These are phyloP conservation scores for Albatrellus sp. DNA, from an alignment of 1,284 basidiomycete species.

Conservation along the genomic window DNA sequence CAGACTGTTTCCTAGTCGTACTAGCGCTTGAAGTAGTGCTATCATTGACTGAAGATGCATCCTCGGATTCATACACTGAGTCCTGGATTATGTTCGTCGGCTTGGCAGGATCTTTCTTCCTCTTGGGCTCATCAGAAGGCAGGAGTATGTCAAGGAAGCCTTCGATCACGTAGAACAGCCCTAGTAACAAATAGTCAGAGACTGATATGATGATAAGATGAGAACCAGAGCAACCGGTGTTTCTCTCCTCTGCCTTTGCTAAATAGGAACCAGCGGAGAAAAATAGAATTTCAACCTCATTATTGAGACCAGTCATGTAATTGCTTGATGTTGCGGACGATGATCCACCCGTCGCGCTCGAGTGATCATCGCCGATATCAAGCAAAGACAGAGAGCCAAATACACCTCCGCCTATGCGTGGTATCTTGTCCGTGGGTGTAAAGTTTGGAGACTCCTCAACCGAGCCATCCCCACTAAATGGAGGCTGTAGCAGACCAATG, in stretches of 20 bases:
- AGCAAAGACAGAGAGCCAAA: slow-evolving; percentile 81
- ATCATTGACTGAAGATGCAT: slow-evolving; percentile 1
- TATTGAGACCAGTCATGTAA: slow-evolving; percentile 73
- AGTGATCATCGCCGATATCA: slow-evolving; percentile 58
- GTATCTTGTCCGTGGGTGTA: slow-evolving; percentile 36
- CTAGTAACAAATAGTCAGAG: slow-evolving; percentile 24
- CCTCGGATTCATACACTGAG: slow-evolving; percentile 7
- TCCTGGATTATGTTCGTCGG: slow-evolving; percentile 7
- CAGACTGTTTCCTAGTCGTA: slow-evolving; percentile 2
- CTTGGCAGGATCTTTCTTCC: slow-evolving; percentile 8
- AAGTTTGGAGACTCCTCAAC: slow-evolving; percentile 54
- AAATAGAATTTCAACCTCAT: slow-evolving; percentile 92
- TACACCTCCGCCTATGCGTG: slow-evolving; percentile 14
- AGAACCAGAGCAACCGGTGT: slow-evolving; percentile 45
- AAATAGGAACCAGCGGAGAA: slow-evolving; percentile 81
- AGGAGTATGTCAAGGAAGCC: slow-evolving; percentile 90
- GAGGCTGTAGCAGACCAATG: slow-evolving; percentile 87
- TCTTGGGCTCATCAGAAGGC: slow-evolving; percentile 33
- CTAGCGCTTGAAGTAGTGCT: slow-evolving; percentile 6
- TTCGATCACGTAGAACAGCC: slow-evolving; percentile 96
- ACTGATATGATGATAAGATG: neutral
- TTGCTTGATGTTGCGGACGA: slow-evolving; percentile 37
- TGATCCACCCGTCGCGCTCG: slow-evolving; percentile 52
- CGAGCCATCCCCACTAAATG: slow-evolving; percentile 53
- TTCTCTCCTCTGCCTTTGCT: slow-evolving; percentile 82